phyloP scores from a whole-genome alignment of 2,329 filamentous ascomycete species.

The Penicillium sp. region DNA sequence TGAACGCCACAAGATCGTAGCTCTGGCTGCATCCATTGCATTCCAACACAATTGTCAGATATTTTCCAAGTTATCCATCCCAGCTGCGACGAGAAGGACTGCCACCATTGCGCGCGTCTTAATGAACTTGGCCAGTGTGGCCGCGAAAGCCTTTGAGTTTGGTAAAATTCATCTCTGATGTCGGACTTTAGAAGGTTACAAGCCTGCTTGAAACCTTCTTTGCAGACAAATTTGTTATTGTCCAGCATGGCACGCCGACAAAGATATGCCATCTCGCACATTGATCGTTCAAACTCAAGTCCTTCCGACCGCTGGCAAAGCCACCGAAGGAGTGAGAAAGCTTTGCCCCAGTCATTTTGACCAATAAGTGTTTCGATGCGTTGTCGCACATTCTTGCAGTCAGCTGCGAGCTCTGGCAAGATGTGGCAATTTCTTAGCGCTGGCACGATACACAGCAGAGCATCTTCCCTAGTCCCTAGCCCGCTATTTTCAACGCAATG shows the following conservation, averaged over 20 bases:
- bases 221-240: constrained; percentile 2
- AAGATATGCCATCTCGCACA: constrained; percentile 23
- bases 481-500: constrained; percentile 19
- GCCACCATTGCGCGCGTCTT: constrained; percentile 12
- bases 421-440: constrained; percentile 13
- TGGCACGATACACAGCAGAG: constrained; percentile 30
- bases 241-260: constrained; percentile 24
- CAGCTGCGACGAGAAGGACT: constrained; percentile 16
- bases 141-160: background rate
- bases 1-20: too few relatives aligned
- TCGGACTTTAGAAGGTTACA: constrained; percentile 11
- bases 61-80: constrained; percentile 25
- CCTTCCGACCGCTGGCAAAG: constrained; percentile 23
- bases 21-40: constrained; percentile 3
- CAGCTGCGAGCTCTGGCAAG: constrained; percentile 22
- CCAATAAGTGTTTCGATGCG: constrained; percentile 6
- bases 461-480: constrained; percentile 30
- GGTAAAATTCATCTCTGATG: constrained; percentile 9
- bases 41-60: constrained; percentile 2
- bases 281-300: constrained; percentile 21
- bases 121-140: constrained; percentile 12
- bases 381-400: constrained; percentile 10
- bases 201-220: constrained; percentile 7
- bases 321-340: constrained; percentile 22
- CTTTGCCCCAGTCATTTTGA: constrained; percentile 17